Base-by-base conservation (phyloP, 2,329 filamentous ascomycete genomes). In the Pestalotiopsis sp. region DNA sequence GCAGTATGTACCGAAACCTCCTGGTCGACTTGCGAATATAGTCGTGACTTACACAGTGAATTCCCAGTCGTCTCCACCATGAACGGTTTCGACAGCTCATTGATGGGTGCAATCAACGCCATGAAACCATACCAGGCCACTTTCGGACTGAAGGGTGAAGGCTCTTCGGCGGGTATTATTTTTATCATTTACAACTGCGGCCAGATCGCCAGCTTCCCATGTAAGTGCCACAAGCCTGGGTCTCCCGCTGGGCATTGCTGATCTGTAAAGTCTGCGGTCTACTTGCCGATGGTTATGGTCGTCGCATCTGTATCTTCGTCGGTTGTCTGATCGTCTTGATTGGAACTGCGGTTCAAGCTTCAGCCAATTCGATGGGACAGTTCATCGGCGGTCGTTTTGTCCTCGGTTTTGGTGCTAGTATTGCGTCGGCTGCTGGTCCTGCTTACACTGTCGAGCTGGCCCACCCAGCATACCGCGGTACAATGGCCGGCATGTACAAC, bases 401-500 rank as follows among this genome's bases (percentile, higher is more conserved):
- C 27, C 81, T 88, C 23, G 86, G 86, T 6, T 86, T 87, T 68
- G 89, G 89, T 52, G 87, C 89, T 57, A 84, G 86, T 2, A 87
- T 91, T 69, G 85, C 86, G 3, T 84, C 86, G 4, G 84, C 87
- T 3, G 88, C 88, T 4, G 89, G 86, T 1, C 90, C 90, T 1
- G 85, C 88, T n/a, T 91, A 90, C 74, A 86, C 87, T 17, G 86
- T 88, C 59, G 90, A 92, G 76, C 83, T 90, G 68, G 84, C 88
- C 1, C 90, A 91, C 73, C 90, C 90, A 0, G 85, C 86, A 2
- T 89, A 88, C 76, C 84, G 90, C 70, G 89, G 88, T 56, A 82
- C 88, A 25, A 81, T 90, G 71, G 90, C 88, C 0, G 90, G 88
- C 57, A 83, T 90, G 75, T 79, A 81, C 71, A 83, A 83, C 71